These are phyloP conservation scores for Abrus precatorius DNA, from an alignment of 306 rosid genomes.

Conservation along the genomic window DNA sequence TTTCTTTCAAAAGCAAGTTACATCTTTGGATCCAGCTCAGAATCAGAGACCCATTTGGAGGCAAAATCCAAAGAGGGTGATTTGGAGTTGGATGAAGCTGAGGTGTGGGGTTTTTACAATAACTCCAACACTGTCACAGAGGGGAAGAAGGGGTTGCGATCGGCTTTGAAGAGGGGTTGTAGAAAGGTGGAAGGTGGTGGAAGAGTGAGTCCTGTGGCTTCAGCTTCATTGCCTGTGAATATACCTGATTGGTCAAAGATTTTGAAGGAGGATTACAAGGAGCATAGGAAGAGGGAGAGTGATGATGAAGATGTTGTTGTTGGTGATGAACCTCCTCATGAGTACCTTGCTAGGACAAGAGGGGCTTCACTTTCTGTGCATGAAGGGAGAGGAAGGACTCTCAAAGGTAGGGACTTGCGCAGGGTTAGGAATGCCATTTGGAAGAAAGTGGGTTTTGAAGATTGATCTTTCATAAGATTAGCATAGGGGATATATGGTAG, in stretches of 20 bases:
- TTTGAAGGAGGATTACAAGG: constrained; percentile 62
- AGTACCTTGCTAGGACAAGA: constrained; percentile 83
- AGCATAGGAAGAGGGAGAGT: constrained; percentile 37
- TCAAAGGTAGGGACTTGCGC: constrained; percentile 85
- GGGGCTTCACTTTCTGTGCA: constrained; percentile 85
- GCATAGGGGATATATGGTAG: neutral
- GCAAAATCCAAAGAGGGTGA: constrained; percentile 31
- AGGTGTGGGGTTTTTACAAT: constrained; percentile 54
- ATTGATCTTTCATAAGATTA: constrained; percentile 34
- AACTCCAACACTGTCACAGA: neutral
- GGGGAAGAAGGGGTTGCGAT: constrained; percentile 41
- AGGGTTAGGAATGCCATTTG: constrained; percentile 90
- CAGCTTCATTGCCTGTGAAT: constrained; percentile 72
- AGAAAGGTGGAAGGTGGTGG: constrained; percentile 29
- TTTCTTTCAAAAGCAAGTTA: constrained; percentile 55
- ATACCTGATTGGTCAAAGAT: constrained; percentile 93
- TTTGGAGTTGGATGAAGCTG: constrained; percentile 74
- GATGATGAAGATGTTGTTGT: constrained; percentile 39
- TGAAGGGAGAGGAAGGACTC: constrained; percentile 91
- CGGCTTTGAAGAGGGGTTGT: constrained; percentile 47
- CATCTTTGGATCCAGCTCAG: constrained; percentile 58
- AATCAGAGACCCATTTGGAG: constrained; percentile 30
- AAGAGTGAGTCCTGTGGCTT: constrained; percentile 28
- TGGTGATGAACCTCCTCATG: constrained; percentile 73
- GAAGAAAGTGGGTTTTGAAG: constrained; percentile 86